Percentiles rank a stretch among this genome's conserved stretches.
phyloP scores from a whole-genome alignment of 768 basidiomycete genomes.

The Mycena crocata region DNA sequence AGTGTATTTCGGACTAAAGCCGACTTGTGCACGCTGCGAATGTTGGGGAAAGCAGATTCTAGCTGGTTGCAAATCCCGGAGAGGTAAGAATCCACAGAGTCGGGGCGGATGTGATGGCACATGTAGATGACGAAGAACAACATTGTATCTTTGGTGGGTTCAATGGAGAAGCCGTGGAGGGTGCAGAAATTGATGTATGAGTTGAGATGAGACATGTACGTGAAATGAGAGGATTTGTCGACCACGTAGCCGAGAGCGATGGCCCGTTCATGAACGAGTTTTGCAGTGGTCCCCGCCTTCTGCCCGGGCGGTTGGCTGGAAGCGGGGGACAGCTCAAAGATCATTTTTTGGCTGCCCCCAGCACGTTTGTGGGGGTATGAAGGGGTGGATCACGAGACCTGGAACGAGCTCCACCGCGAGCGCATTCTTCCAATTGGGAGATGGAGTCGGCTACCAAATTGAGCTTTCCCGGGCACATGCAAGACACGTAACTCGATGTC shows the following conservation, averaged over 20 bases:
- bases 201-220: too few relatives aligned
- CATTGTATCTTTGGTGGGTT: constrained; percentile 46
- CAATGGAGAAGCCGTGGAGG: constrained; percentile 36
- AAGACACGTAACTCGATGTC: constrained; percentile 28
- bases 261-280: constrained; percentile 41
- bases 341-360: too few relatives aligned
- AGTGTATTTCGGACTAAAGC: constrained; percentile 37
- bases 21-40: constrained; percentile 31
- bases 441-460: constrained; percentile 35
- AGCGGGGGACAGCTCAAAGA: constrained; percentile 6
- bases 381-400: too few relatives aligned
- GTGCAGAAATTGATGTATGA: too few relatives aligned
- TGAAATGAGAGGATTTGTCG: too few relatives aligned
- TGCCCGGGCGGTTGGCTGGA: constrained; percentile 44
- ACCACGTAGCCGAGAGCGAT: too few relatives aligned
- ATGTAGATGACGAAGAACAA: constrained; percentile 45
- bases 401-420: neutral
- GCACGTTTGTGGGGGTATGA: too few relatives aligned
- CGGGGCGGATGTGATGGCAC: too few relatives aligned
- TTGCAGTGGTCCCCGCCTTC: constrained; percentile 46
- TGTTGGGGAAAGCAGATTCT: constrained; percentile 43
- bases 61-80: constrained; percentile 52
- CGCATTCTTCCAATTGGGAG: neutral
- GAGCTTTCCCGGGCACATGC: constrained; percentile 23
- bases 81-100: constrained; percentile 45